Conservation (phyloP, 2,329 filamentous ascomycete genomes). For the Paraphaeosphaeria sporulosa region DNA sequence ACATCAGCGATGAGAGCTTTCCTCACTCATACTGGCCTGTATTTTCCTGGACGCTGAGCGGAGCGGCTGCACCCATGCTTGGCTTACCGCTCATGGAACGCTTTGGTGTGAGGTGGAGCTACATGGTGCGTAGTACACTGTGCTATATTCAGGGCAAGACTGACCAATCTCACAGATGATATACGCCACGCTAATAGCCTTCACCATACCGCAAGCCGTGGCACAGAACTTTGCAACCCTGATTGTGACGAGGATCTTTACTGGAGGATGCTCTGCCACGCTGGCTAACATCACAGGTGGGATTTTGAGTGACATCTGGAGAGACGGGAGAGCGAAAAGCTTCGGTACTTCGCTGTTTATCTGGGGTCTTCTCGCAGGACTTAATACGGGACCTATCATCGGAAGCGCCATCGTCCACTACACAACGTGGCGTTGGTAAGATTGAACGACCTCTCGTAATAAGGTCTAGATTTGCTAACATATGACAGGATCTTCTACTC, state of each 20-base stretch:
- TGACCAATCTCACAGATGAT: conserved; percentile 30
- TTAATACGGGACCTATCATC: conserved; percentile 55
- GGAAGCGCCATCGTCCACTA: conserved; percentile 51
- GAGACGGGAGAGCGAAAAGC: conserved; percentile 48
- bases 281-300: conserved; percentile 51
- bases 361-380: conserved; percentile 53
- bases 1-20: conserved; percentile 48
- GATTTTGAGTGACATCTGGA: conserved; percentile 49
- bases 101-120: conserved; percentile 55
- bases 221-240: conserved; percentile 56
- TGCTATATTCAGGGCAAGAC: neutral
- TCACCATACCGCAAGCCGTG: conserved; percentile 53
- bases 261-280: conserved; percentile 53
- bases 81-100: conserved; percentile 55
- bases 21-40: conserved; percentile 53
- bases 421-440: conserved; percentile 53
- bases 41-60: conserved; percentile 53
- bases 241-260: conserved; percentile 54
- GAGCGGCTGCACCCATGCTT: conserved; percentile 51
- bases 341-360: conserved; percentile 55
- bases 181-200: conserved; percentile 52
- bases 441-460: neutral
- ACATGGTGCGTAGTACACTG: conserved; percentile 38
- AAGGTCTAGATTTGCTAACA: conserved; percentile 17
- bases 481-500: conserved; percentile 53